These are phyloP conservation scores for Puccinia polysora DNA, from an alignment of 1,284 basidiomycete genomes.

Conservation along the genomic window DNA sequence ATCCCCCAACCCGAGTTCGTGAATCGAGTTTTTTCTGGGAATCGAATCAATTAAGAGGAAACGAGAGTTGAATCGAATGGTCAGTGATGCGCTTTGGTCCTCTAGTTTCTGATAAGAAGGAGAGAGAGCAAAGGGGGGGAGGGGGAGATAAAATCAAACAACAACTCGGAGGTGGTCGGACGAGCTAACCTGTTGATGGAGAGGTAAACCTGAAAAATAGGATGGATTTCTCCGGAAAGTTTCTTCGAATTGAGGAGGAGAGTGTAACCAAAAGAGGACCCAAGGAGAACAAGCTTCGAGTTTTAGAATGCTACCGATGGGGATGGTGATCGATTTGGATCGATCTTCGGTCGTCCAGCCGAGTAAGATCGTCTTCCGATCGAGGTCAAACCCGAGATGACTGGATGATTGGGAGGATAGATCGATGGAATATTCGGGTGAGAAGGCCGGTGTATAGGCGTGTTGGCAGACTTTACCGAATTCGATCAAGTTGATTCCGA, in stretches of 20 bases:
- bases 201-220: too few relatives aligned
- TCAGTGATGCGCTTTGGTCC: neutral
- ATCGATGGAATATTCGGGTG: constrained; percentile 10
- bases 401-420: constrained; percentile 7
- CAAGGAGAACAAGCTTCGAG: constrained; percentile 18
- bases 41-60: neutral
- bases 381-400: neutral
- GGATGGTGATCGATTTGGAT: constrained; percentile 1
- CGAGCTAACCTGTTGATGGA: too few relatives aligned
- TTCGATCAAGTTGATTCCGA: constrained; percentile 17
- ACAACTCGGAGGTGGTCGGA: too few relatives aligned
- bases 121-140: too few relatives aligned
- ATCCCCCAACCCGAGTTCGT: constrained; percentile 5
- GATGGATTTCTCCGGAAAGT: too few relatives aligned
- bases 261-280: neutral
- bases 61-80: neutral
- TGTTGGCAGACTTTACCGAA: constrained; percentile 8
- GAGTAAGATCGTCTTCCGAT: neutral
- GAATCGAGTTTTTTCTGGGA: neutral
- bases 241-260: too few relatives aligned
- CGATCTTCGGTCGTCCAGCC: neutral
- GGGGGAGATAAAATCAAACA: too few relatives aligned
- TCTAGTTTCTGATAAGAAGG: neutral
- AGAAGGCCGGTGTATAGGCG: constrained; percentile 7
- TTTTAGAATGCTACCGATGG: neutral